Percentiles rank a stretch among this genome's conserved stretches.
Evolutionary conservation across 352 stramenopile species (phyloP).

Genomic region (Phytophthora meadii): DNA sequence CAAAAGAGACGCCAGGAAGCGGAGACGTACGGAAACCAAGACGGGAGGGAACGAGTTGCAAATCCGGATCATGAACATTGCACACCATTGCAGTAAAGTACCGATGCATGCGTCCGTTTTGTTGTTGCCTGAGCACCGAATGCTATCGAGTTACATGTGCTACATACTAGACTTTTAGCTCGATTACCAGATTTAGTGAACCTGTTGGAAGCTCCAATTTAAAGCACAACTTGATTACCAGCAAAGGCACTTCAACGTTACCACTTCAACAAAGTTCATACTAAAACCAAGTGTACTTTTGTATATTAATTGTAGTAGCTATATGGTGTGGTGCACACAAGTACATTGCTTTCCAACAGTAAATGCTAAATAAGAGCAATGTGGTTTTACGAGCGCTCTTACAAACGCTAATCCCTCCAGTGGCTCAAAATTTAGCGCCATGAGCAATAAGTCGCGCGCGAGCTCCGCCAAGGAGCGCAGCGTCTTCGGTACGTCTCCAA

Average conservation of each 20-base stretch:
- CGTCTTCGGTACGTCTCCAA: slow-evolving; percentile 74
- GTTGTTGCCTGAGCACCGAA: slow-evolving; percentile 2
- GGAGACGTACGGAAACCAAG: slow-evolving; percentile 10
- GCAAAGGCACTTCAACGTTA: not conserved
- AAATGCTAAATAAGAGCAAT: not conserved
- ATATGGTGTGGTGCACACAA: not conserved
- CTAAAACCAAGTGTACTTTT: slow-evolving; percentile 2
- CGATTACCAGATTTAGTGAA: not conserved
- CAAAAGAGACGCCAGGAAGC: slow-evolving; percentile 18
- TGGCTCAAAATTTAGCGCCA: slow-evolving; percentile 25
- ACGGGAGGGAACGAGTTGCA: slow-evolving; percentile 8
- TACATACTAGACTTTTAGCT: not conserved
- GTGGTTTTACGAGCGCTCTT: not conserved
- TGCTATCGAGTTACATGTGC: no score
- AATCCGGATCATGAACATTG: slow-evolving; percentile 8
- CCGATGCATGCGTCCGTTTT: not conserved
- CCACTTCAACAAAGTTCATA: slow-evolving; percentile 9
- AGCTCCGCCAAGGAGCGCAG: slow-evolving; percentile 85
- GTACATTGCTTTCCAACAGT: not conserved
- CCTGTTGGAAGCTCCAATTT: no score
- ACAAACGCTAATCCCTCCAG: slow-evolving; percentile 19
- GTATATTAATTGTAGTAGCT: not conserved
- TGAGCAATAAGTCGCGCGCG: slow-evolving; percentile 59
- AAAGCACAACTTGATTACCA: no score
- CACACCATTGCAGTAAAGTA: slow-evolving; percentile 5